Base-by-base conservation (phyloP, 495 filamentous ascomycete genomes). In the Neurospora pannonica region DNA sequence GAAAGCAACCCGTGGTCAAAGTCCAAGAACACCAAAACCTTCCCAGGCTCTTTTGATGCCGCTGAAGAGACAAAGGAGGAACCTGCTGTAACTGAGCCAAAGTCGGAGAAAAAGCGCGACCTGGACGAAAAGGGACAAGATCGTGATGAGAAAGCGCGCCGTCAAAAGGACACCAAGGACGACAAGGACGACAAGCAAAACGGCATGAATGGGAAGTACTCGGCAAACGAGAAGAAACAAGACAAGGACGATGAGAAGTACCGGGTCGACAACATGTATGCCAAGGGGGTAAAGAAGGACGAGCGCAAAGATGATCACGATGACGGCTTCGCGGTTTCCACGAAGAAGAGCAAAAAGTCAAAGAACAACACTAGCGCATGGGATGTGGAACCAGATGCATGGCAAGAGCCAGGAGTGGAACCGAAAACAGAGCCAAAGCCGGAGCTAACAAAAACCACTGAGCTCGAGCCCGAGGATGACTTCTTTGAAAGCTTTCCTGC, bases 1-100 rank as follows among this genome's bases (percentile, higher is more conserved):
- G 81, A 82, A 13, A 74, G 71, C 60, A 84, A 82, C 71, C 77
- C 85, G 40, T 87, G 85, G 86, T 71, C 77, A 19, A 85, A 86
- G 62, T 77, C 81, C n/a, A 86, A 85, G 74, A 86, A 86, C 79
- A 84, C 70, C 43, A 82, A 82, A 40, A 77, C 75, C 15, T 76
- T 76, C 31, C 85, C 86, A 73, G 85, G 85, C 13, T 62, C 74
- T 54, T 74, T 81, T n/a, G 83, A 82, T 71, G 83, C 80, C 60
- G 38, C 75, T 8, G 81, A 82, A 39, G 79, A 36, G 24, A 34
- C 54, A 31, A 67, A 19, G 15, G 13, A 31, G 11, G 54, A 34
- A 19, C 54, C 54, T 67, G 54, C 54, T 34, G 28, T 67, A 4
- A 36, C 54, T 67, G 54, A 67, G 24, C 28, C 54, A 36, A 67